These are phyloP conservation scores for Dysphania ambrosioides DNA, from an alignment of 148 eudicot genomes.

Conservation along the genomic window DNA sequence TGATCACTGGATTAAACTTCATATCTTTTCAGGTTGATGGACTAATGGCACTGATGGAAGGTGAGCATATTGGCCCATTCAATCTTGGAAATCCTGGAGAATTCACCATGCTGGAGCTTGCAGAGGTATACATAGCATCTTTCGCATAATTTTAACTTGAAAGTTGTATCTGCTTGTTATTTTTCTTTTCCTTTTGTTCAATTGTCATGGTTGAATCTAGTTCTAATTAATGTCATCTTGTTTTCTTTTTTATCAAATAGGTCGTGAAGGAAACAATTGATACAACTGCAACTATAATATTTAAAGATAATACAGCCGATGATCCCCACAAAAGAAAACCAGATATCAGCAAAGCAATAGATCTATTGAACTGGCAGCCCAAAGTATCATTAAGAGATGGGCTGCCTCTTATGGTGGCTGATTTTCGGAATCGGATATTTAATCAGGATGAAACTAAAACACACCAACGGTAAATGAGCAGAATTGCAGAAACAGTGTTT, in stretches of 20 bases:
- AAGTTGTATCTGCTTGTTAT: background rate
- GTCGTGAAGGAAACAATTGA: constrained; percentile 82
- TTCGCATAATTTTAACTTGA: too few species aligned
- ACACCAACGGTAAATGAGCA: constrained; percentile 4
- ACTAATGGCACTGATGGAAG: constrained; percentile 81
- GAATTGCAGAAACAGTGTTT: constrained; percentile 17
- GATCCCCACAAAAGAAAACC: constrained; percentile 93
- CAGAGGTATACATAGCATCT: constrained; percentile 47
- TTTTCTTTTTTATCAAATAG: constrained; percentile 25
- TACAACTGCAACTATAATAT: constrained; percentile 68
- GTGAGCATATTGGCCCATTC: constrained; percentile 85
- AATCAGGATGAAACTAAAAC: constrained; percentile 76
- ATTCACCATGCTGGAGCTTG: constrained; percentile 92
- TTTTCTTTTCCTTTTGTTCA: background rate
- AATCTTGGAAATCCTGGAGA: constrained; percentile 93
- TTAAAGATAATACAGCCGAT: constrained; percentile 68
- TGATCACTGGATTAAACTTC: background rate
- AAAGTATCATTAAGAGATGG: constrained; percentile 69
- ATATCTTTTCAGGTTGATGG: constrained; percentile 60
- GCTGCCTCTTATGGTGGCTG: constrained; percentile 71
- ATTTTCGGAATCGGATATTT: constrained; percentile 73
- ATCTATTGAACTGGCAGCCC: constrained; percentile 83
- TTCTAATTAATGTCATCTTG: background rate
- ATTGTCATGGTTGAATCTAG: background rate
- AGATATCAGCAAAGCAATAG: constrained; percentile 82